Evolutionary conservation across 2,329 filamentous ascomycete genomes (phyloP), one percentile per base, ranked within the genome.

Genomic region (Tolypocladium album): DNA sequence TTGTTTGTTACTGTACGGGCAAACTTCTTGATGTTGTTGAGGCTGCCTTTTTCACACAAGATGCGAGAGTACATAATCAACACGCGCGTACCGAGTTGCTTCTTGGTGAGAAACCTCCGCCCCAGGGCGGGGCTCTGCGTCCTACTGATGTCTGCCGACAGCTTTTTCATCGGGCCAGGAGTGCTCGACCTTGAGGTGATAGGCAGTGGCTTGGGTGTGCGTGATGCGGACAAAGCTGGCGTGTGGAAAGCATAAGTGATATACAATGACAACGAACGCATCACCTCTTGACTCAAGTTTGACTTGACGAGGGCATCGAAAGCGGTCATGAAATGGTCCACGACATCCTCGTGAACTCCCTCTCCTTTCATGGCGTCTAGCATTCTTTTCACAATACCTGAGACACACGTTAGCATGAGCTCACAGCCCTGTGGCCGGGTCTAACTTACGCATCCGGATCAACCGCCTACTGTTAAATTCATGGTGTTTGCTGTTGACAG

Each of bases 1-100:
- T 96, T 96, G 67, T 96, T 96, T 27, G 93, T 97, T 11, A 99
- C 93, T 1, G 93, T 95, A 69, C 88, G 89, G 6, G 92, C 90
- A 77, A 99, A 97, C 67, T 92, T 94, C 69, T 87, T 85, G 60
- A 96, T 88, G 62, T 88, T 86, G 17, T 78, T 78, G 12, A 82
- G 75, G 64, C 87, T 90, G 27, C 82, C 82, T 66, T 85, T 84
- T 62, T 90, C 86, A 67, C 92, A 96, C 12, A 97, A 78, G 13
- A 96, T 79, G 34, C 86, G 82, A 9, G 88, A 83, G 68, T 94
- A 93, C 74, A 96, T 86, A 64, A 84, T 84, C 24, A 97, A 76
- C 58, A 97, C 83, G 63, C 83, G 86, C 43, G 87, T 81, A 9
- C 90, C 92, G 43, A 96, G 77, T 61, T 92, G 85, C 64, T 84